phyloP scores from a whole-genome alignment of 2,329 filamentous ascomycete genomes.

The Arthrobotrys pseudoclavata region DNA sequence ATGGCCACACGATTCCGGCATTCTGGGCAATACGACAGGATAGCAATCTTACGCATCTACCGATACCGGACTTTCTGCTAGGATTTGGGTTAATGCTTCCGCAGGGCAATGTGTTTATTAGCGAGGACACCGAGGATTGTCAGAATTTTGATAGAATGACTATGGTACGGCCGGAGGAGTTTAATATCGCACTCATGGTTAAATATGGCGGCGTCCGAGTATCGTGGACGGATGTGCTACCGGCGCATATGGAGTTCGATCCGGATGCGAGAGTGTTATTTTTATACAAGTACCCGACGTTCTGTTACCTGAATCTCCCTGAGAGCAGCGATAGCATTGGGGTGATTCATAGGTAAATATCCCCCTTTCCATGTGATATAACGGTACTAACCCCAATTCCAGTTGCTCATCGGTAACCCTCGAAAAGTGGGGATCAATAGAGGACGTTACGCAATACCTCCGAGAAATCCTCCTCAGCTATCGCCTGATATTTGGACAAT shows the following conservation, averaged over 20 bases:
- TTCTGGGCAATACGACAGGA: constrained; percentile 36
- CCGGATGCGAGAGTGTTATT: constrained; percentile 34
- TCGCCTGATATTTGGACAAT: constrained; percentile 31
- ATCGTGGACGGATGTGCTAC: constrained; percentile 35
- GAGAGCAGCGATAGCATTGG: constrained; percentile 20
- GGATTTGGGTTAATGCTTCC: constrained; percentile 33
- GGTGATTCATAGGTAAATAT: constrained; percentile 25
- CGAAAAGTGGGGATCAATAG: constrained; percentile 27
- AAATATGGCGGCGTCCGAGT: constrained; percentile 7
- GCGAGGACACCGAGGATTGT: constrained; percentile 29
- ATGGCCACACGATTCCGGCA: constrained; percentile 33
- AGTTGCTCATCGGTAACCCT: constrained; percentile 17
- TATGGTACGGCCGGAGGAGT: constrained; percentile 35
- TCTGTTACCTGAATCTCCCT: constrained; percentile 34
- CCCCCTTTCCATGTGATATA: not conserved
- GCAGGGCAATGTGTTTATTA: constrained; percentile 28
- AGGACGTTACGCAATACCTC: constrained; percentile 15
- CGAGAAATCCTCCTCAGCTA: constrained; percentile 33
- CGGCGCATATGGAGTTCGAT: constrained; percentile 38
- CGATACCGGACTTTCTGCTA: constrained; percentile 29
- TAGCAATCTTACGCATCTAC: constrained; percentile 18
- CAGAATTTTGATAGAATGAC: constrained; percentile 39
- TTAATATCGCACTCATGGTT: constrained; percentile 6
- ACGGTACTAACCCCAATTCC: not conserved
- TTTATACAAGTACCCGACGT: constrained; percentile 34